These are phyloP conservation scores for Vaccinium macrocarpon DNA, from an alignment of 148 eudicot genomes.

Conservation along the genomic window DNA sequence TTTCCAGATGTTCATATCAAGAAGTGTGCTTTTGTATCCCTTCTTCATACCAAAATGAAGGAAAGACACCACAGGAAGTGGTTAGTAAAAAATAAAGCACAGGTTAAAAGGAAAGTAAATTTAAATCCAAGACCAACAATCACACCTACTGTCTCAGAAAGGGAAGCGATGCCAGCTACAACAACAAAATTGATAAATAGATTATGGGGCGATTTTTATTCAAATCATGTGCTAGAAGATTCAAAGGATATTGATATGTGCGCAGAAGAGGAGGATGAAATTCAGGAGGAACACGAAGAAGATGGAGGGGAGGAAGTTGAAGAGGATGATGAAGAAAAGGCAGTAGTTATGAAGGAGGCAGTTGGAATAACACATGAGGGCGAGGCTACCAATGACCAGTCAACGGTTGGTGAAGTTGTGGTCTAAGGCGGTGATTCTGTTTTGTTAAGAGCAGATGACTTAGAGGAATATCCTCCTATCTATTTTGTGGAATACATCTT, in stretches of 20 bases:
- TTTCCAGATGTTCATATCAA: constrained; percentile 74
- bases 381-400: constrained; percentile 48
- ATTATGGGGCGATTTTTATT: constrained; percentile 94
- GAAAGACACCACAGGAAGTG: constrained; percentile 88
- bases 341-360: constrained; percentile 37
- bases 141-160: constrained; percentile 60
- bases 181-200: constrained; percentile 84
- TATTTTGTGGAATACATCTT: constrained; percentile 91
- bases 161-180: constrained; percentile 90
- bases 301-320: constrained; percentile 62
- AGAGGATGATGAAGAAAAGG: constrained; percentile 40
- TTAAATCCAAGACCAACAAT: constrained; percentile 80
- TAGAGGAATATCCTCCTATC: constrained; percentile 37
- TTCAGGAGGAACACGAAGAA: constrained; percentile 15
- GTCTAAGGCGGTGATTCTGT: constrained; percentile 64
- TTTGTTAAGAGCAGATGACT: constrained; percentile 47
- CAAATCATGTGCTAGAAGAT: constrained; percentile 75
- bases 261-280: constrained; percentile 28
- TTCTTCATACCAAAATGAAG: constrained; percentile 73
- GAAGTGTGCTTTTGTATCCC: constrained; percentile 67
- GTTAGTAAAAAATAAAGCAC: constrained; percentile 74
- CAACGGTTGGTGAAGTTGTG: constrained; percentile 50
- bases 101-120: constrained; percentile 47
- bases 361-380: constrained; percentile 37
- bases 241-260: constrained; percentile 37